Percentiles rank a stretch among this genome's conserved stretches.
Evolutionary conservation across 2,329 filamentous ascomycete species (phyloP).

Genomic region (Alternaria alternata): DNA sequence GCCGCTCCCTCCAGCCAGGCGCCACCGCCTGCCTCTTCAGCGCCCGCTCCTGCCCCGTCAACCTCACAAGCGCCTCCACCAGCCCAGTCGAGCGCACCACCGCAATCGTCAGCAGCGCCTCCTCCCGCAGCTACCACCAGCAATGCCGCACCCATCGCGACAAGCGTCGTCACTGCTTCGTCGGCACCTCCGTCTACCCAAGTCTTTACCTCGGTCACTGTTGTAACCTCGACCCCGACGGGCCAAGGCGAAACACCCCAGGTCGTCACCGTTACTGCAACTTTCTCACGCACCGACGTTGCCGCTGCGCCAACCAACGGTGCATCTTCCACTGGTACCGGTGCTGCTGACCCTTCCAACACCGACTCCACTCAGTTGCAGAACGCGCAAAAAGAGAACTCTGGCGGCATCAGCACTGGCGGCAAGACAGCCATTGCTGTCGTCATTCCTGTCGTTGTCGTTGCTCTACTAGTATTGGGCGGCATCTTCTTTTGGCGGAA

Average conservation of each 20-base stretch:
- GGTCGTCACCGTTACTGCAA: slow-evolving; percentile 27
- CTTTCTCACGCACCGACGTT: slow-evolving; percentile 19
- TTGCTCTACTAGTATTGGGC: slow-evolving; percentile 79
- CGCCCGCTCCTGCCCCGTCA: slow-evolving; percentile 5
- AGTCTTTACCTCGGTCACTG: slow-evolving; percentile 29
- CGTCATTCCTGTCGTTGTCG: slow-evolving; percentile 88
- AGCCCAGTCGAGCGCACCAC: slow-evolving; percentile 15
- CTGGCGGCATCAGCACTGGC: slow-evolving; percentile 62
- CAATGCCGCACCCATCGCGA: slow-evolving; percentile 15
- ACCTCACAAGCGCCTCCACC: slow-evolving; percentile 23
- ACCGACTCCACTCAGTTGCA: slow-evolving; percentile 20
- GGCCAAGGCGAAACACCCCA: slow-evolving; percentile 28
- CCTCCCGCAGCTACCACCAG: not conserved
- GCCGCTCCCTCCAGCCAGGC: slow-evolving; percentile 15
- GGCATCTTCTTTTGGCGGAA: slow-evolving; percentile 87
- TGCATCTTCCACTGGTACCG: slow-evolving; percentile 8
- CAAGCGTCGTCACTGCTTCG: slow-evolving; percentile 34
- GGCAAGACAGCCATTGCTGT: slow-evolving; percentile 91
- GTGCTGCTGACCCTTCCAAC: slow-evolving; percentile 17
- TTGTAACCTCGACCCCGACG: slow-evolving; percentile 33
- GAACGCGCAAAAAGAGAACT: slow-evolving; percentile 19
- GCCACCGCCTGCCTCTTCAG: slow-evolving; percentile 7
- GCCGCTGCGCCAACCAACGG: slow-evolving; percentile 12
- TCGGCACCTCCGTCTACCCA: slow-evolving; percentile 30
- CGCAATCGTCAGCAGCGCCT: slow-evolving; percentile 20